Base-by-base conservation (phyloP, 1,284 basidiomycete genomes). In the Ustilago tritici region DNA sequence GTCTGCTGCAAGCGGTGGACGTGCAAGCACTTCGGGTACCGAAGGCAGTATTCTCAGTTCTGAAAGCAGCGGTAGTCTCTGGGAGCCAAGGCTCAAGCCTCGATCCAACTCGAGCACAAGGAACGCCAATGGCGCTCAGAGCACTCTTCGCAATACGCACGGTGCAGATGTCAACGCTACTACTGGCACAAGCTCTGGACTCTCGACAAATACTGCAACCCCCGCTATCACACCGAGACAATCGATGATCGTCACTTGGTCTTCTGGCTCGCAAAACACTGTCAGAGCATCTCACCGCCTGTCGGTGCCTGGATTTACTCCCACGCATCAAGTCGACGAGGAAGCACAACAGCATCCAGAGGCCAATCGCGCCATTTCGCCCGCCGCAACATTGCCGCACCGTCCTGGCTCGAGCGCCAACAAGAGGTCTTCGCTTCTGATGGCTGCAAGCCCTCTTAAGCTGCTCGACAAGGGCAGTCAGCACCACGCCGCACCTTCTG, bases 401-500 rank as follows among this genome's bases (percentile, higher is more conserved):
- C 57, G 70, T 15, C 65, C 61, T 28, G 57, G 31, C 11, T 68
- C 65, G 3, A 58, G 61, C 23, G 35, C 65, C 0, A 57, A 73
- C 0, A 57, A 73, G 35, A 55, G 58, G n/a, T 64, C 65, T n/a
- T 73, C 70, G 5, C 49, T 73, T 12, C 70, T 67, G 12, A 23
- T 70, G 35, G 70, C 68, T 3, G 69, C 71, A 4, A 77, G 77
- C 35, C 77, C 81, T 19, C 73, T 82, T 60, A 64, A 75, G 32
- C 70, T 82, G 12, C 67, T 82, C 34, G 77, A 79, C 52, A 69
- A 71, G 56, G 61, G 54, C 49, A 77, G 75, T 57, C 66, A 75
- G 35, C 75, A 76, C 41, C 80, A 76, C 31, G 76, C 70, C 19
- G 49, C 67, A 8, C 77, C 81, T 17, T 81, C 79, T 5, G 64